Percentiles rank a stretch among this genome's conserved stretches.
Conservation (phyloP, 2,329 filamentous ascomycete genomes). For the Microdochium paspali region DNA sequence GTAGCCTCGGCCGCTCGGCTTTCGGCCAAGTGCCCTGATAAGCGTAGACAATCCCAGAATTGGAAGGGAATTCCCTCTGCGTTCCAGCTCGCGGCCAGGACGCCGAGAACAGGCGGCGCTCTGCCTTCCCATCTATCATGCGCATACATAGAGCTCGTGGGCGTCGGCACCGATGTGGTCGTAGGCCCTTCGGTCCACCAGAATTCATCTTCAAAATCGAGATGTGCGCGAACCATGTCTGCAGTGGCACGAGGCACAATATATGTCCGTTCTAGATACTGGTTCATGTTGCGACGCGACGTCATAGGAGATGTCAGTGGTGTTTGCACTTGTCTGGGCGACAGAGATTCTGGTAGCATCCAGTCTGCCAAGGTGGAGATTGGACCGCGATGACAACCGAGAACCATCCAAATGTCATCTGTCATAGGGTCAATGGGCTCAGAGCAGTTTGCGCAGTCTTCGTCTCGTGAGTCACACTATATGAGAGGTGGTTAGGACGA, state of each 20-base stretch:
- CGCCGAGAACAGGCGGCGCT: slow-evolving; percentile 38
- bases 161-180: slow-evolving; percentile 26
- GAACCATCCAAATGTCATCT: slow-evolving; percentile 34
- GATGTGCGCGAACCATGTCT: slow-evolving; percentile 30
- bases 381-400: slow-evolving; percentile 43
- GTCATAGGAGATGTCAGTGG: slow-evolving; percentile 40
- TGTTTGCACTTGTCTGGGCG: slow-evolving; percentile 38
- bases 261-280: slow-evolving; percentile 38
- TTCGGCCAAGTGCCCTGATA: slow-evolving; percentile 38
- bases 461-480: slow-evolving; percentile 40
- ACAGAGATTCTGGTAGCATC: slow-evolving; percentile 37
- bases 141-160: slow-evolving; percentile 25
- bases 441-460: slow-evolving; percentile 37
- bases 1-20: slow-evolving; percentile 37
- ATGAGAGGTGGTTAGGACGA: slow-evolving; percentile 9
- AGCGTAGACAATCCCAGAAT: slow-evolving; percentile 41
- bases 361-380: slow-evolving; percentile 36
- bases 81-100: slow-evolving; percentile 43
- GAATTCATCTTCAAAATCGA: slow-evolving; percentile 47
- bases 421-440: slow-evolving; percentile 24
- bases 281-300: slow-evolving; percentile 39
- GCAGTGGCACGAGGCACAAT: slow-evolving; percentile 27
- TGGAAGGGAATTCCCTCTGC: slow-evolving; percentile 36
- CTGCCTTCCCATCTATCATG: slow-evolving; percentile 8
- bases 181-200: slow-evolving; percentile 47